These are phyloP conservation scores for Trichoderma endophyticum DNA, from an alignment of 2,329 filamentous ascomycete genomes.

Conservation along the genomic window DNA sequence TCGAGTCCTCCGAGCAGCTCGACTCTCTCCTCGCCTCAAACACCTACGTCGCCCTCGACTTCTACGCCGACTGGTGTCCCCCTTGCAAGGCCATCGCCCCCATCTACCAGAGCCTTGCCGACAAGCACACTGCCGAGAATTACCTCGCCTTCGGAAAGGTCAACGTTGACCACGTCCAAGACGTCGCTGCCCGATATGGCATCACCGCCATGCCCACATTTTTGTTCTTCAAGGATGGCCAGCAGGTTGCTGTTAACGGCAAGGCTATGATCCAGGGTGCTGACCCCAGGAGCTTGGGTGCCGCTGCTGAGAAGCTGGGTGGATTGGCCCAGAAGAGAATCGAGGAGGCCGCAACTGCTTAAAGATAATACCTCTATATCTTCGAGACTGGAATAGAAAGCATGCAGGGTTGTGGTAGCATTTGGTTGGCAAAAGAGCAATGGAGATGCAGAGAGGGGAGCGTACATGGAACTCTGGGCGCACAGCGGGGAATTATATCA, in stretches of 20 bases:
- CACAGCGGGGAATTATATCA: not conserved
- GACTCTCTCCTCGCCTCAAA: slow-evolving; percentile 37
- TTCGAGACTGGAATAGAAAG: too few species aligned
- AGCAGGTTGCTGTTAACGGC: slow-evolving; percentile 32
- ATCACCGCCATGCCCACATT: slow-evolving; percentile 95
- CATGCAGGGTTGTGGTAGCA: not conserved
- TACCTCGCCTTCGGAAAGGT: slow-evolving; percentile 78
- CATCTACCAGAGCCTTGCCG: slow-evolving; percentile 36
- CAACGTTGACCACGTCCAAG: slow-evolving; percentile 79
- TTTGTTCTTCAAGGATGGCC: slow-evolving; percentile 75
- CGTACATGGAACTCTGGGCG: not conserved
- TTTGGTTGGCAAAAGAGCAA: not conserved
- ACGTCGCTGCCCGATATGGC: slow-evolving; percentile 70
- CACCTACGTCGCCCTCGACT: slow-evolving; percentile 46
- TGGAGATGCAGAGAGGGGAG: not conserved
- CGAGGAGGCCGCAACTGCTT: slow-evolving; percentile 23
- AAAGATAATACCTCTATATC: not conserved
- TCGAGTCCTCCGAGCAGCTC: slow-evolving; percentile 34
- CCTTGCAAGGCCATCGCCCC: slow-evolving; percentile 49
- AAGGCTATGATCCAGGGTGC: slow-evolving; percentile 35
- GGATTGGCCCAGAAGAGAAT: slow-evolving; percentile 34
- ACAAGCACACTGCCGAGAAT: slow-evolving; percentile 38
- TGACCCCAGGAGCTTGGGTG: slow-evolving; percentile 30
- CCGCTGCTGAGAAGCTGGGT: slow-evolving; percentile 38
- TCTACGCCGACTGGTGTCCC: slow-evolving; percentile 51